Evolutionary conservation across 108 stramenopile genomes (phyloP).

Genomic region (Stephanodiscus triporus): DNA sequence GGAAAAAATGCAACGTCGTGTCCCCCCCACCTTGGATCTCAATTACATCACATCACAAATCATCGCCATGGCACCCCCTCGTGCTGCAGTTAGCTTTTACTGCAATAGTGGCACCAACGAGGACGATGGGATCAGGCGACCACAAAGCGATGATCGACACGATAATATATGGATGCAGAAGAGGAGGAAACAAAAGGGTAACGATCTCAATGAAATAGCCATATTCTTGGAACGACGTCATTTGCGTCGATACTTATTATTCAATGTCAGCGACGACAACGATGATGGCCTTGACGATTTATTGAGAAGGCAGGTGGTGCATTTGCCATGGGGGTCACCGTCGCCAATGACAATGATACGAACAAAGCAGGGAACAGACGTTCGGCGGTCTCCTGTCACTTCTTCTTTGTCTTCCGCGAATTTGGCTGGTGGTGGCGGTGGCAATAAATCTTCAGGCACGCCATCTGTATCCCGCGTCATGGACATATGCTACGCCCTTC

Average conservation of each 20-base stretch:
- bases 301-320: constrained; percentile 68
- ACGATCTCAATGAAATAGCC: constrained; percentile 55
- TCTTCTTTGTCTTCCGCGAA: neutral
- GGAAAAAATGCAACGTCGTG: constrained; percentile 42
- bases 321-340: constrained; percentile 67
- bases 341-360: neutral
- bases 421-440: constrained; percentile 6
- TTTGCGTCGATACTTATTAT: constrained; percentile 54
- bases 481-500: constrained; percentile 72
- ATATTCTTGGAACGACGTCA: constrained; percentile 61
- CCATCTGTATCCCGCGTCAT: constrained; percentile 63
- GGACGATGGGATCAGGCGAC: constrained; percentile 9
- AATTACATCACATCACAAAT: constrained; percentile 65
- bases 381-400: neutral
- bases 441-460: constrained; percentile 44
- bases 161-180: neutral
- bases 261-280: constrained; percentile 58
- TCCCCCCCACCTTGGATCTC: constrained; percentile 53
- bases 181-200: constrained; percentile 33
- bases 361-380: neutral
- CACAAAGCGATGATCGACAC: neutral
- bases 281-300: constrained; percentile 43
- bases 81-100: too few relatives aligned
- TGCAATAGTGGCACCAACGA: constrained; percentile 1
- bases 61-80: constrained; percentile 60